A percentile compares a stretch with the other conserved stretches of the same genome.
These are phyloP conservation scores for Sarcodon aspratus DNA, from an alignment of 768 basidiomycete species.

Conservation along the genomic window DNA sequence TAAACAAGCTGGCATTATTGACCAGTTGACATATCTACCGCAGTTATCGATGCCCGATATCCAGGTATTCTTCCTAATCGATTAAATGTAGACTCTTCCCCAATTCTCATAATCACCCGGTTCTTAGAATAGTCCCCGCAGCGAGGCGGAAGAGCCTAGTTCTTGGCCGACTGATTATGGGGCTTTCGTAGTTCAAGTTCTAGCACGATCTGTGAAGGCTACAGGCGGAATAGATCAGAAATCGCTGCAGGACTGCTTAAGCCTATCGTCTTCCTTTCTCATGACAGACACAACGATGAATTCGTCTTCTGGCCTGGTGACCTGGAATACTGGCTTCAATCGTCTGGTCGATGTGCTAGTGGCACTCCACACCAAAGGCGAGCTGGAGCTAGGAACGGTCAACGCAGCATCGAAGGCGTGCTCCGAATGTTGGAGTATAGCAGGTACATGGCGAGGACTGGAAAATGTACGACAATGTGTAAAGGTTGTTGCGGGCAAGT, in stretches of 20 bases:
- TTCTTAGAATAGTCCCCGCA: background rate
- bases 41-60: no score
- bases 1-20: no score
- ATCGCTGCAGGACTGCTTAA: constrained; percentile 50
- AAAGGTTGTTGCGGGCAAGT: constrained; percentile 44
- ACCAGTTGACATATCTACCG: no score
- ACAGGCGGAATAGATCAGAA: constrained; percentile 45
- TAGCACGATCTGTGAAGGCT: constrained; percentile 38
- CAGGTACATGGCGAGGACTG: constrained; percentile 57
- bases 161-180: constrained; percentile 43
- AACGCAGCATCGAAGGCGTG: constrained; percentile 59
- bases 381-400: constrained; percentile 70
- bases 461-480: constrained; percentile 55
- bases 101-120: background rate
- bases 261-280: constrained; percentile 69
- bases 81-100: background rate
- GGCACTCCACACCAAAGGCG: constrained; percentile 52
- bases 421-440: constrained; percentile 73
- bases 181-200: constrained; percentile 42
- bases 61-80: no score
- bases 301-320: constrained; percentile 38
- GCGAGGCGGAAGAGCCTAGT: background rate
- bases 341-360: constrained; percentile 62
- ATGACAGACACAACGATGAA: constrained; percentile 63
- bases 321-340: constrained; percentile 61